These are phyloP conservation scores for Polyporus tsugae DNA, from an alignment of 1,284 basidiomycete genomes.

Conservation along the genomic window DNA sequence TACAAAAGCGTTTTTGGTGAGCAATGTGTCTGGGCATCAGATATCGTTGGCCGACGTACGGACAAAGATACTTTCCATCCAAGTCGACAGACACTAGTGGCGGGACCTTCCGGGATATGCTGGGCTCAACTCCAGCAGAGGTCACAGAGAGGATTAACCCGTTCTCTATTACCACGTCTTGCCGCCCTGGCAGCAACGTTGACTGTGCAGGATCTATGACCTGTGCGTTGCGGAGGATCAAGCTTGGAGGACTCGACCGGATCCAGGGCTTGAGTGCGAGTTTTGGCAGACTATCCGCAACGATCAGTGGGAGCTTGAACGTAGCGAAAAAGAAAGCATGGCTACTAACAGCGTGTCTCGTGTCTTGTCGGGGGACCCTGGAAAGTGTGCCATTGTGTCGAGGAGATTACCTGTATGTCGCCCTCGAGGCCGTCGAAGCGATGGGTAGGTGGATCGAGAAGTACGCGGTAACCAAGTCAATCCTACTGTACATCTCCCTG, in stretches of 20 bases:
- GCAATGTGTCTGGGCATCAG: neutral
- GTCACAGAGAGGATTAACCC: constrained; percentile 44
- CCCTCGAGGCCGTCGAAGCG: neutral
- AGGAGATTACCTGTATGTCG: neutral
- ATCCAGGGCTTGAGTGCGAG: constrained; percentile 51
- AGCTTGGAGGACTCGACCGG: constrained; percentile 29
- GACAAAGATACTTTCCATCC: constrained; percentile 49
- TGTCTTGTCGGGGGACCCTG: constrained; percentile 28
- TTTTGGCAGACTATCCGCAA: constrained; percentile 36
- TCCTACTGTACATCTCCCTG: neutral
- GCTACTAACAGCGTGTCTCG: constrained; percentile 23
- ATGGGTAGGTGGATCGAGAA: neutral
- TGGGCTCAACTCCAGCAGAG: constrained; percentile 15
- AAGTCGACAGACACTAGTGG: constrained; percentile 41
- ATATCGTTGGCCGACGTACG: constrained; percentile 36
- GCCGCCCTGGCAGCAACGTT: constrained; percentile 37
- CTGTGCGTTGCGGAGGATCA: constrained; percentile 44
- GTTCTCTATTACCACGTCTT: constrained; percentile 44
- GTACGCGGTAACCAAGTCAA: neutral
- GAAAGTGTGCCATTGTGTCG: constrained; percentile 21
- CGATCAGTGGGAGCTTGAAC: neutral
- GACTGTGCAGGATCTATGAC: constrained; percentile 45
- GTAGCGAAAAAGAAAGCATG: too few relatives aligned
- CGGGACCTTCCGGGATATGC: constrained; percentile 22
- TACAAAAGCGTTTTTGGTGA: constrained; percentile 12